phyloP scores from a whole-genome alignment of 129 eudicot genomes.

The Escallonia rubra region DNA sequence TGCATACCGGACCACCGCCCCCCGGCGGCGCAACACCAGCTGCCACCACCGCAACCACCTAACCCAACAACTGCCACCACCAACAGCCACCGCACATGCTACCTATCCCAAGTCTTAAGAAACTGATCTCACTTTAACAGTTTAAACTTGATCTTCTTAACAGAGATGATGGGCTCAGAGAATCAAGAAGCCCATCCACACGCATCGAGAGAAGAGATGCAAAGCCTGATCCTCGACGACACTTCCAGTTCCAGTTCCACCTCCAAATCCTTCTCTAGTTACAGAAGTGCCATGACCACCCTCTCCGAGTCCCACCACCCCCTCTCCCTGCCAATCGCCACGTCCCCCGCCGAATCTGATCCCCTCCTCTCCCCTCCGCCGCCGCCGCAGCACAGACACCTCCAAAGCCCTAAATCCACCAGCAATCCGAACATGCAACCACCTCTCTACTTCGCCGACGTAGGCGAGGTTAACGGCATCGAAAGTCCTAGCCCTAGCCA shows the following conservation, averaged over 20 bases:
- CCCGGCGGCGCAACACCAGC: no score
- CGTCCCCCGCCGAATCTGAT: slow-evolving; percentile 50
- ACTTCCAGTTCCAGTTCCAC: slow-evolving; percentile 28
- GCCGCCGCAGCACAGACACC: slow-evolving; percentile 13
- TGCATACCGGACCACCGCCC: no score
- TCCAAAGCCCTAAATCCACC: slow-evolving; percentile 5
- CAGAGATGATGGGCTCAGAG: slow-evolving; percentile 57
- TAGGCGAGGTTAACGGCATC: slow-evolving; percentile 14
- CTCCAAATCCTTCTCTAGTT: slow-evolving; percentile 48
- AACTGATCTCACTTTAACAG: no score
- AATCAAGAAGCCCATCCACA: slow-evolving; percentile 19
- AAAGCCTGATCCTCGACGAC: slow-evolving; percentile 40
- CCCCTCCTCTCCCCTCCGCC: slow-evolving; percentile 49
- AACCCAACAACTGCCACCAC: no score
- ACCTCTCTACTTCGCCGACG: slow-evolving; percentile 30
- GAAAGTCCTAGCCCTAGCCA: slow-evolving; percentile 15
- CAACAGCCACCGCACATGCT: no score
- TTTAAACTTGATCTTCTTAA: background rate
- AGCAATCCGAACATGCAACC: slow-evolving; percentile 22
- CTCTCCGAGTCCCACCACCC: slow-evolving; percentile 52
- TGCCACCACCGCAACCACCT: no score
- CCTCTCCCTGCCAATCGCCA: slow-evolving; percentile 18
- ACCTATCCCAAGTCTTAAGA: no score
- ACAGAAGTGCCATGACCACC: slow-evolving; percentile 58
- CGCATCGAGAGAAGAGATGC: slow-evolving; percentile 28